Evolutionary conservation across 176 grass and related monocot genomes (phyloP).

Genomic region (Coix lacrymajobi): DNA sequence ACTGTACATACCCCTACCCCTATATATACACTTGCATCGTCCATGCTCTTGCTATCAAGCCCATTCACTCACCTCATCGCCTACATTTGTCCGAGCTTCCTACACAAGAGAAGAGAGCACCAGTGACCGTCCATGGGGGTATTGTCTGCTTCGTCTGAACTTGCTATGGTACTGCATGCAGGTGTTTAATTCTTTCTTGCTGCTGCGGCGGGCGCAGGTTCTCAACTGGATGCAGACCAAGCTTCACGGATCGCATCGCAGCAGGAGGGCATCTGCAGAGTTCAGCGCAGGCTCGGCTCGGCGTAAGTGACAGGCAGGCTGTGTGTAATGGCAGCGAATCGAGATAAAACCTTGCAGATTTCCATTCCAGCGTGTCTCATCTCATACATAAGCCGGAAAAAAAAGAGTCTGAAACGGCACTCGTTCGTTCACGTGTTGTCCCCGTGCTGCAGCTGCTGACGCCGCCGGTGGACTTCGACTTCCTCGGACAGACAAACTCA

Average conservation of each 20-base stretch:
- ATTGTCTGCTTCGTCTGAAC: neutral
- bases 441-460: neutral
- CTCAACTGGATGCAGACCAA: slow-evolving; percentile 62
- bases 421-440: too few species aligned
- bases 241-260: slow-evolving; percentile 33
- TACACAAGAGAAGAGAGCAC: neutral
- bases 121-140: slow-evolving; percentile 23
- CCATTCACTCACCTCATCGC: neutral
- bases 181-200: neutral
- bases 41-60: neutral
- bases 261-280: slow-evolving; percentile 28
- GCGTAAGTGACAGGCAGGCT: slow-evolving; percentile 34
- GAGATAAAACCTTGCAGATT: neutral
- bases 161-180: neutral
- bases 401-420: neutral
- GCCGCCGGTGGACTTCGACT: neutral
- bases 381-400: neutral
- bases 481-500: neutral
- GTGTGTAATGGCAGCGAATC: neutral
- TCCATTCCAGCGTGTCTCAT: neutral
- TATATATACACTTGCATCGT: slow-evolving; percentile 12
- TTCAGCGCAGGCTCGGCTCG: neutral
- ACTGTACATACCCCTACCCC: too few species aligned
- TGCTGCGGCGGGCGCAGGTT: slow-evolving; percentile 26
- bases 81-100: neutral